phyloP scores from a whole-genome alignment of 2,329 filamentous ascomycete genomes.

The Ophiocordyceps camponoti-floridani region DNA sequence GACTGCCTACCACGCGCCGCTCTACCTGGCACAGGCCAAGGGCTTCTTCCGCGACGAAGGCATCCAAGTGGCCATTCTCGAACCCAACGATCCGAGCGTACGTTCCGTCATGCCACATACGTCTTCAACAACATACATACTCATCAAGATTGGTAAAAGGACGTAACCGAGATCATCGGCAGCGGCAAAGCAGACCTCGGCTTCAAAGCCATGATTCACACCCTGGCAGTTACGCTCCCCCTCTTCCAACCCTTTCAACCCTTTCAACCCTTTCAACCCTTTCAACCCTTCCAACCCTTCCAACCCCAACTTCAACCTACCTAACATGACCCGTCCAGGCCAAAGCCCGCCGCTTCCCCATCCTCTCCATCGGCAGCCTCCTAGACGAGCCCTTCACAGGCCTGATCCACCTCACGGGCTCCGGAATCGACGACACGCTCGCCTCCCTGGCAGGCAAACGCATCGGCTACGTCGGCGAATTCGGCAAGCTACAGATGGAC shows the following conservation, averaged over 20 bases:
- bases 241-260: no score
- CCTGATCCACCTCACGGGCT: constrained; percentile 57
- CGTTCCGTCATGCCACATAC: constrained; percentile 4
- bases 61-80: constrained; percentile 59
- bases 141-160: constrained; percentile 20
- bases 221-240: constrained; percentile 32
- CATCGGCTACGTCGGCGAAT: constrained; percentile 67
- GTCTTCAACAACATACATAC: no score
- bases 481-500: constrained; percentile 72
- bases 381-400: constrained; percentile 69
- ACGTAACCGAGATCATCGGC: constrained; percentile 69
- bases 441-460: constrained; percentile 56
- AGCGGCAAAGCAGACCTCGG: constrained; percentile 60
- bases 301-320: no score
- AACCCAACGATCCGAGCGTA: constrained; percentile 63
- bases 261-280: no score
- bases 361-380: constrained; percentile 54
- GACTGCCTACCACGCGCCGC: constrained; percentile 62
- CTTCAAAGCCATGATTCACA: constrained; percentile 76
- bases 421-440: constrained; percentile 60
- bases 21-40: constrained; percentile 61
- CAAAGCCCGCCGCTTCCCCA: constrained; percentile 58
- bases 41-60: constrained; percentile 60
- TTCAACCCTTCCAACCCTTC: no score
- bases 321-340: no score